Base-by-base conservation (phyloP, 2,329 filamentous ascomycete genomes). In the Elsinoe perseae region DNA sequence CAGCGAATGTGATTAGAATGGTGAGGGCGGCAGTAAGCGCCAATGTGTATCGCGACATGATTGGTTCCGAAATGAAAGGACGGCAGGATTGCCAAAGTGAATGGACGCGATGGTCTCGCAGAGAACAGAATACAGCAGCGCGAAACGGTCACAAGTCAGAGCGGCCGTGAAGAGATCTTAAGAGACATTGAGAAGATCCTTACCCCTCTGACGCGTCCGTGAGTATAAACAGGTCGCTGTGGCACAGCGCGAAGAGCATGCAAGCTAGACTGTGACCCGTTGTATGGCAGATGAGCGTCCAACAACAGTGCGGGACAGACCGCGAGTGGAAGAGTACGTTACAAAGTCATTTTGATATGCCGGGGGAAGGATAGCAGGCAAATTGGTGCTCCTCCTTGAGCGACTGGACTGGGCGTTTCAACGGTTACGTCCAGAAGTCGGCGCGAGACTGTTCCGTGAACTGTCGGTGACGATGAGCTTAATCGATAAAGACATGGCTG, bases 101-200 rank as follows among this genome's bases (percentile, higher is more conserved):
- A 69, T 70, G 78, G 75, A 81, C 77, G 76, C 77, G 79, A 76
- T 77, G 54, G 55, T 53, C 55, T 57, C 56, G 54, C 50, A 36
- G 44, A 56, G 52, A 42, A 58, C 52, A 18, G 57, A 44, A 48
- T 21, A 16, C 21, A 27, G 27, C 32, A 44, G 38, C 50, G 53
- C 42, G 20, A 40, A 55, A 54, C 56, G 34, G 50, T 48, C 53
- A 46, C 40, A 16, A 56, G 38, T 20, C 21, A 38, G 40, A 23
- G 42, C n/a, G 42, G 56, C 32, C 42, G 42, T 30, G 9, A 50
- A 38, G 56, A 48, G 55, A 54, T 40, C 42, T 42, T 43, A 54
- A 43, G 38, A 55, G 40, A 36, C 50, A 54, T 36, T 32, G 48
- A 38, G 38, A 43, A 48, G 50, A 43, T 57, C 38, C 38, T 44